Evolutionary conservation across 1,139 yeast species (phyloP), one percentile per base, ranked within the genome.

Genomic region (Suhomyces wounanorum): DNA sequence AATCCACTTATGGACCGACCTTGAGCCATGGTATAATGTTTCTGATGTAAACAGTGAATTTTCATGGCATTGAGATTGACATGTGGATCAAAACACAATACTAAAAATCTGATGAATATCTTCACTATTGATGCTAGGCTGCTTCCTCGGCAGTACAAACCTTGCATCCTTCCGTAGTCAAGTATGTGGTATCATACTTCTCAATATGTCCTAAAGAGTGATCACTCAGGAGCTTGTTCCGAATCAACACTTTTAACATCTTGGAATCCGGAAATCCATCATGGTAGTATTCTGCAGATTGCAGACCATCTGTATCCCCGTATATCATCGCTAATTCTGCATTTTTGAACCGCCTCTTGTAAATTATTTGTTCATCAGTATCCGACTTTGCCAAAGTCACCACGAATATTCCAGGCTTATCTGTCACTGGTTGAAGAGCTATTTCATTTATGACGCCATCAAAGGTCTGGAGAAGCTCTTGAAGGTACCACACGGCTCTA

Each of bases 251-350:
- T 54, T 77, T 77, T 47, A 77, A 56, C 44, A 75, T 66, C 57
- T 76, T 77, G 13, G 77, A 68, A 54, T 77, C 81, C 2, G 81
- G 81, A 48, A 77, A 77, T 43, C 81, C 81, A 45, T 75, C 81
- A 55, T 67, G 72, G 51, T 65, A 67, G 59, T 66, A 74, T 0
- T 55, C 56, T 38, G 67, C 74, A n/a, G 57, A 52, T 52, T 72
- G 76, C 21, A 55, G 54, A 0, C 62, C 62, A 33, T 59, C 62
- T n/a, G 33, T 33, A 31, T 58, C 60, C 9, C 62, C 62, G 25
- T 59, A 59, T 47, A 57, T 58, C 31, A 55, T 41, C 3, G 59
- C 60, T 40, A 56, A 60, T 8, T 59, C 62, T 2, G 66, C 54
- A 44, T 66, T 70, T 54, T 73, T 75, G 66, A 72, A 70, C 45